Base-by-base conservation (phyloP, 192 early-diverging fungal genomes). In the Coemansia sp. region DNA sequence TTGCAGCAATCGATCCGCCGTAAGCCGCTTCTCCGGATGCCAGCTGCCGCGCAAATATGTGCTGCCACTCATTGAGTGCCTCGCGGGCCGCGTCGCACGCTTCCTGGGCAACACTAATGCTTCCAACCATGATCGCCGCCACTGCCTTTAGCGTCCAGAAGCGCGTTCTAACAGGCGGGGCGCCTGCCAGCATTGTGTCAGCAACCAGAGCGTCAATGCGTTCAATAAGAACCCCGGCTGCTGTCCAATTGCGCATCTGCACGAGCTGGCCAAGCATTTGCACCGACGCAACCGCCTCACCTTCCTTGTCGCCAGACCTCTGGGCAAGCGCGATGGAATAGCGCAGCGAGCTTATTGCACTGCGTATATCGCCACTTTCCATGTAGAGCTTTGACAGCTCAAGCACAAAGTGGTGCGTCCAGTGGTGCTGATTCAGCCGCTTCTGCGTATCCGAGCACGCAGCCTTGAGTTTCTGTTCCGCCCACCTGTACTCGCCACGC, bases 121-220 rank as follows among this genome's bases (percentile, higher is more conserved):
- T 34, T 3, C 77, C 77, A 8, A 52, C 65, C 59, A 59, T 62
- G 0, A 46, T 55, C n/a, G 54, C 61, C 0, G 52, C 52, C 3
- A 61, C 62, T 11, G 69, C 65, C n/a, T 63, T 61, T 9, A 80
- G 72, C 43, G 55, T 38, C 72, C 71, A 80, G 62, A 71, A 80
- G 33, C 77, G 66, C n/a, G 71, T 55, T 38, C 62, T 29, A 10
- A 80, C 40, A 20, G 67, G 68, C 0, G 65, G 46, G 15, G 61
- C 32, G 0, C n/a, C 45, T 1, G 43, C 42, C 23, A 74, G 57
- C 15, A 42, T 25, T 2, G 34, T 40, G 13, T 65, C 66, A 6
- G 20, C 10, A 1, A 62, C 45, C 19, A 67, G 9, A 0, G 11
- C n/a, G 5, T 33, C 61, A 5, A 74, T 22, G 5, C 41, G 9